Percentiles rank a stretch among this genome's conserved stretches.
These are phyloP conservation scores for Coriolopsis trogii DNA, from an alignment of 1,284 basidiomycete species.

Conservation along the genomic window DNA sequence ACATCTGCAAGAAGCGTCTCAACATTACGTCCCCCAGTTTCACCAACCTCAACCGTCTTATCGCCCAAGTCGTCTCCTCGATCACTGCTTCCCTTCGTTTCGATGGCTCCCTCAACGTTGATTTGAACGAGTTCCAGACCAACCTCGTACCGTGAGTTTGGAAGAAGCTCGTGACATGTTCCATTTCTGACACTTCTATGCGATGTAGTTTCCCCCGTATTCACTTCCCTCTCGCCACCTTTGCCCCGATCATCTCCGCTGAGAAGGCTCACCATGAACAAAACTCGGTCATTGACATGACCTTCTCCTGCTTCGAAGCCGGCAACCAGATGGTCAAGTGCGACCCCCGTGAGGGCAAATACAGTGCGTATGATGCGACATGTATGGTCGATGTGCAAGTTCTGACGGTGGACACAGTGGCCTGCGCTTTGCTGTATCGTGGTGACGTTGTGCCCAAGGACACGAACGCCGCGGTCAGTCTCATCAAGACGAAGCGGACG, in stretches of 20 bases:
- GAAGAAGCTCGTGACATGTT: not conserved
- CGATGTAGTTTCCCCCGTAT: slow-evolving; percentile 78
- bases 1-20: slow-evolving; percentile 92
- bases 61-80: slow-evolving; percentile 90
- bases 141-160: slow-evolving; percentile 67
- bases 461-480: slow-evolving; percentile 82
- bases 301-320: slow-evolving; percentile 91
- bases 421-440: slow-evolving; percentile 78
- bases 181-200: slow-evolving; percentile 2
- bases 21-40: slow-evolving; percentile 81
- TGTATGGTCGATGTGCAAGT: not conserved
- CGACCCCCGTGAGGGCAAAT: slow-evolving; percentile 83
- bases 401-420: slow-evolving; percentile 46
- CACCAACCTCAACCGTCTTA: slow-evolving; percentile 88
- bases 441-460: slow-evolving; percentile 93
- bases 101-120: slow-evolving; percentile 81
- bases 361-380: slow-evolving; percentile 55
- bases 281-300: slow-evolving; percentile 94
- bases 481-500: slow-evolving; percentile 88
- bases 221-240: slow-evolving; percentile 91
- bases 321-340: slow-evolving; percentile 93
- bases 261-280: slow-evolving; percentile 87
- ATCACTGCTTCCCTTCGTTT: slow-evolving; percentile 84
- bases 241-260: slow-evolving; percentile 86
- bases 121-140: slow-evolving; percentile 85